These are phyloP conservation scores for Cyberlindnera xishuangbannaensis DNA, from an alignment of 805 yeast species.

Conservation along the genomic window DNA sequence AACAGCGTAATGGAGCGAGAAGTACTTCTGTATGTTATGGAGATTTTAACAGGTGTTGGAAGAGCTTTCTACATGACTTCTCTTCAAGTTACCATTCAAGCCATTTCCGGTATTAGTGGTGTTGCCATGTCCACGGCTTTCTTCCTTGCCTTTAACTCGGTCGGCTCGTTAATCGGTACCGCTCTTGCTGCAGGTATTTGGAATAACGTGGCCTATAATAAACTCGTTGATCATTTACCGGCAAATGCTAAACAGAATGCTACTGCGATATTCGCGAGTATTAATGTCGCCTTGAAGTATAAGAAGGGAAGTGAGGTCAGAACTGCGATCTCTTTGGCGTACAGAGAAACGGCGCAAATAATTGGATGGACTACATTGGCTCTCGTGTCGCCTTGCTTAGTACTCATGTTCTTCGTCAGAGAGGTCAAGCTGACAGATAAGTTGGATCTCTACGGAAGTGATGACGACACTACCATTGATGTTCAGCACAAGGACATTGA, in stretches of 20 bases:
- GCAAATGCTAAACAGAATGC: slow-evolving; percentile 15
- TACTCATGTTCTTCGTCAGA: slow-evolving; percentile 24
- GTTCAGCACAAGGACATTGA: background rate
- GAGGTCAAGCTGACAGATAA: slow-evolving; percentile 21
- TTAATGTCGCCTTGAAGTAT: slow-evolving; percentile 21
- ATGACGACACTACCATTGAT: slow-evolving; percentile 3
- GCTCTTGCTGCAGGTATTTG: slow-evolving; percentile 26
- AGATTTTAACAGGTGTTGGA: slow-evolving; percentile 25
- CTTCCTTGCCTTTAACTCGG: slow-evolving; percentile 23
- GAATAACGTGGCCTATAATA: slow-evolving; percentile 19
- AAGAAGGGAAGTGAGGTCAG: slow-evolving; percentile 23
- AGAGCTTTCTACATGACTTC: slow-evolving; percentile 24
- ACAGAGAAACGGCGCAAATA: slow-evolving; percentile 26
- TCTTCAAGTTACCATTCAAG: slow-evolving; percentile 25
- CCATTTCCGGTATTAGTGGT: slow-evolving; percentile 22
- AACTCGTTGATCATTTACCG: slow-evolving; percentile 21
- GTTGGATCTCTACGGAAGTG: slow-evolving; percentile 17
- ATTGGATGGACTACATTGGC: slow-evolving; percentile 27
- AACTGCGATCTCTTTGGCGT: slow-evolving; percentile 26
- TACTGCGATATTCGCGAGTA: slow-evolving; percentile 19
- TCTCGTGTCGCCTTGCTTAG: slow-evolving; percentile 22
- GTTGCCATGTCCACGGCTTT: slow-evolving; percentile 28
- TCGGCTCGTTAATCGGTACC: slow-evolving; percentile 26
- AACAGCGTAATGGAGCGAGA: slow-evolving; percentile 15
- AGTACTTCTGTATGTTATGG: slow-evolving; percentile 14